A percentile compares a stretch with the other conserved stretches of the same genome.
Evolutionary conservation across 2,329 filamentous ascomycete species (phyloP).

Genomic region (Cercospora sojina): DNA sequence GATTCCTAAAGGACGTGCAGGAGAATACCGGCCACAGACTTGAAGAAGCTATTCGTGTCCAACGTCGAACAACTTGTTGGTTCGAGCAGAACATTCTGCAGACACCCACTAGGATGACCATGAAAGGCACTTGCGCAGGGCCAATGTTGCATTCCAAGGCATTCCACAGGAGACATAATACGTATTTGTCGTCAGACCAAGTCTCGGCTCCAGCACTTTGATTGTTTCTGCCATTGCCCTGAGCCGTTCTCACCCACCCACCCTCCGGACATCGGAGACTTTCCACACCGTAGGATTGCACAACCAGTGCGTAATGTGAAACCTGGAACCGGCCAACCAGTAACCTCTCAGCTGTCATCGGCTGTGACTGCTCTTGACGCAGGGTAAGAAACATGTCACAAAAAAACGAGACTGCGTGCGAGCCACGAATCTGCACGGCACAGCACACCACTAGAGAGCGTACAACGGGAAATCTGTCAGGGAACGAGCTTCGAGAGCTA

Average conservation of each 20-base stretch:
- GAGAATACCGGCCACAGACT: not conserved
- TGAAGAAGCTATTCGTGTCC: not conserved
- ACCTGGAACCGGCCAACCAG: not conserved
- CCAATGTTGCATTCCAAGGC: not conserved
- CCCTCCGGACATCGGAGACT: not conserved
- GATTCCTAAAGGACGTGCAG: not conserved
- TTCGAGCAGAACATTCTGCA: slow-evolving; percentile 5
- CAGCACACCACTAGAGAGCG: not conserved
- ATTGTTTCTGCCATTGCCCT: not conserved
- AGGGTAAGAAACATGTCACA: not conserved
- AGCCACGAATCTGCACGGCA: not conserved
- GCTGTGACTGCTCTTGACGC: not conserved
- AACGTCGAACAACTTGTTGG: not conserved
- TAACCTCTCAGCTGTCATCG: not conserved
- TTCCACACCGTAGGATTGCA: not conserved
- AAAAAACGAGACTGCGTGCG: not conserved
- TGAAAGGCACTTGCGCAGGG: not conserved
- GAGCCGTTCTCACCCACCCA: not conserved
- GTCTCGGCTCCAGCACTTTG: not conserved
- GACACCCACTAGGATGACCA: not conserved
- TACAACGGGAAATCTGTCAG: not conserved
- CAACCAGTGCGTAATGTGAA: not conserved
- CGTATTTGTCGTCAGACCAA: not conserved
- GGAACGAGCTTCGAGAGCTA: not conserved
- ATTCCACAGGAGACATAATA: not conserved